Conservation (phyloP, 305 asterid species). For the Rubia balearica region DNA sequence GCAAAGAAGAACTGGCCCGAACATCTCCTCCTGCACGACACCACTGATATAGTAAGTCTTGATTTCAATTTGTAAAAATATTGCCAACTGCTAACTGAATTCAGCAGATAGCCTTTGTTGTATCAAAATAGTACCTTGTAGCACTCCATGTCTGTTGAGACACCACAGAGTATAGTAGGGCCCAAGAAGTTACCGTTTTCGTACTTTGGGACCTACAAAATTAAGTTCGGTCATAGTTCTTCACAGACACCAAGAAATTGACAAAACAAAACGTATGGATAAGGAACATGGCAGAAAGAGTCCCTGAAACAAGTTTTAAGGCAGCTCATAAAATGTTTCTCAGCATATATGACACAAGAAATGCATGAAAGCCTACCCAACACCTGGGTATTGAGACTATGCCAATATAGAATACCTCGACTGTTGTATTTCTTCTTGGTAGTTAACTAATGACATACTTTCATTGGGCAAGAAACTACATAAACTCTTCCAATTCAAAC, state of each 20-base stretch:
- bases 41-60: slow-evolving; percentile 3
- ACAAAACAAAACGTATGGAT: not conserved
- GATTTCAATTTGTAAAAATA: not conserved
- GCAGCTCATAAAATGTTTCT: not conserved
- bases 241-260: not conserved
- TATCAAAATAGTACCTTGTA: slow-evolving; percentile 31
- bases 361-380: not conserved
- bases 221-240: slow-evolving; percentile 7
- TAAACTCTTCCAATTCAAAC: not conserved
- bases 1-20: slow-evolving; percentile 45
- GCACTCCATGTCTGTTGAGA: slow-evolving; percentile 37
- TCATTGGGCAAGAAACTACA: not conserved
- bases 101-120: not conserved
- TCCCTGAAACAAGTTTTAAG: not conserved
- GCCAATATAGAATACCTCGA: not conserved
- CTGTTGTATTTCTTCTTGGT: not conserved
- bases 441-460: not conserved
- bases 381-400: not conserved
- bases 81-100: slow-evolving; percentile 10
- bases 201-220: slow-evolving; percentile 36
- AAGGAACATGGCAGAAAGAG: not conserved
- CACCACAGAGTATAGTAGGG: slow-evolving; percentile 37
- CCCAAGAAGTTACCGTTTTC: slow-evolving; percentile 41
- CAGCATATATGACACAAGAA: not conserved
- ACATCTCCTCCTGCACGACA: slow-evolving; percentile 34